These are phyloP conservation scores for Colletotrichum tropicale DNA, from an alignment of 2,329 filamentous ascomycete genomes.

Conservation along the genomic window DNA sequence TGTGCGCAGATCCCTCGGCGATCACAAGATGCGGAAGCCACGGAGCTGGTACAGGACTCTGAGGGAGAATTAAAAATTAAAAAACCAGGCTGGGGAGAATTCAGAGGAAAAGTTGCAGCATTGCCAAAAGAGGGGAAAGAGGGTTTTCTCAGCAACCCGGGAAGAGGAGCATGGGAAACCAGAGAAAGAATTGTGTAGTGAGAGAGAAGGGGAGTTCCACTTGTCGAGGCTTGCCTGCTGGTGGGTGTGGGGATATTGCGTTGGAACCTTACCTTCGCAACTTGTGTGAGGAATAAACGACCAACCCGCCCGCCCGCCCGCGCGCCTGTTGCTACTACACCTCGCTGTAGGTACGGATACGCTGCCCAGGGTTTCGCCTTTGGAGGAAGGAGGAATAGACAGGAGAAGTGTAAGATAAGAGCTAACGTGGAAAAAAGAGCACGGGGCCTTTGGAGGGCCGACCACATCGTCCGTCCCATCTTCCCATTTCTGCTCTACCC, in stretches of 20 bases:
- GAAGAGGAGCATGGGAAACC: not conserved
- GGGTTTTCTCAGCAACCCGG: not conserved
- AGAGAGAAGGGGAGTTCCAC: constrained; percentile 11
- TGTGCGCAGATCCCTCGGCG: not conserved
- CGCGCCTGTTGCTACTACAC: not conserved
- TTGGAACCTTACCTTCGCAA: not conserved
- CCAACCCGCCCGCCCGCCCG: not conserved
- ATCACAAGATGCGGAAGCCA: not conserved
- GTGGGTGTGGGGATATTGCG: constrained; percentile 21
- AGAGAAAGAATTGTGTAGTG: constrained; percentile 19
- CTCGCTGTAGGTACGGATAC: not conserved
- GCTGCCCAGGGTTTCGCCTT: not conserved
- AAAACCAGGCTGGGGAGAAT: not conserved
- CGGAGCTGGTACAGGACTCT: not conserved
- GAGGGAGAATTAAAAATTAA: not conserved
- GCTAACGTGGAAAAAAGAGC: not conserved
- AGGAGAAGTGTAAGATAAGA: not conserved
- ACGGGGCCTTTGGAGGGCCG: not conserved
- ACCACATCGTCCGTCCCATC: not conserved
- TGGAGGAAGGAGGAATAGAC: not conserved
- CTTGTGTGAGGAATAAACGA: constrained; percentile 11
- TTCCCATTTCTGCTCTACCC: not conserved
- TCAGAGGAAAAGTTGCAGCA: not conserved
- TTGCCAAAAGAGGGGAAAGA: not conserved
- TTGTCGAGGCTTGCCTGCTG: constrained; percentile 18